Evolutionary conservation across 2,329 filamentous ascomycete genomes (phyloP), one percentile per base, ranked within the genome.

Genomic region (Talaromyces rugulosus): DNA sequence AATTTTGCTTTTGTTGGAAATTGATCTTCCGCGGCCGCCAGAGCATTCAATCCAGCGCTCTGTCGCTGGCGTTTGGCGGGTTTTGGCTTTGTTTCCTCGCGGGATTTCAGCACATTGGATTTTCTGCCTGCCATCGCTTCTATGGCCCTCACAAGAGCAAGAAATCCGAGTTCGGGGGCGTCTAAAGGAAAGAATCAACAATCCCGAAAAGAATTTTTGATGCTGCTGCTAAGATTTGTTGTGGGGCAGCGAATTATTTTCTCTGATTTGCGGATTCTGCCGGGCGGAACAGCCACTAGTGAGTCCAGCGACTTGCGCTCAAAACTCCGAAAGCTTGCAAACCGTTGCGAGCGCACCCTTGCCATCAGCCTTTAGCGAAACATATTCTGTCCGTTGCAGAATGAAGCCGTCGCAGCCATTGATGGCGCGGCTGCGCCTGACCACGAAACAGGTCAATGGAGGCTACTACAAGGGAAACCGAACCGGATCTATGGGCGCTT

Each of bases 381-480:
- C 23, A 23, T 2, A 27, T 47, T 47, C 23, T 47, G n/a, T 18
- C n/a, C n/a, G 8, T 14, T 63, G 54, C 54, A 55, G 63, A 72
- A 63, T 80, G 64, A 79, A 77, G 66, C 76, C 79, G 40, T 75
- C 79, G 44, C 69, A 74, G 60, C 72, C 76, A 36, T 87, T 96
- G 70, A 83, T 84, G 69, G 82, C 87, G 74, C 84, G 85, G 62
- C 85, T 92, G 77, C 92, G 94, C 72, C 85, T 99, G 72, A 97
- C 91, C 12, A 96, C 94, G 68, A 99, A 99, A 80, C 89, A 95
- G 78, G 89, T 94, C 74, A 90, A 89, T 75, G 91, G 92, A 74
- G 94, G 93, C 68, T 99, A 89, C 86, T 99, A 99, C 87, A 98
- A 98, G 83, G 95, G 95, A 74, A 97, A 90, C 70, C 85, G 93